Evolutionary conservation across 2,329 filamentous ascomycete species (phyloP), one percentile per base, ranked within the genome.

Genomic region (Phaeoacremonium minimum): DNA sequence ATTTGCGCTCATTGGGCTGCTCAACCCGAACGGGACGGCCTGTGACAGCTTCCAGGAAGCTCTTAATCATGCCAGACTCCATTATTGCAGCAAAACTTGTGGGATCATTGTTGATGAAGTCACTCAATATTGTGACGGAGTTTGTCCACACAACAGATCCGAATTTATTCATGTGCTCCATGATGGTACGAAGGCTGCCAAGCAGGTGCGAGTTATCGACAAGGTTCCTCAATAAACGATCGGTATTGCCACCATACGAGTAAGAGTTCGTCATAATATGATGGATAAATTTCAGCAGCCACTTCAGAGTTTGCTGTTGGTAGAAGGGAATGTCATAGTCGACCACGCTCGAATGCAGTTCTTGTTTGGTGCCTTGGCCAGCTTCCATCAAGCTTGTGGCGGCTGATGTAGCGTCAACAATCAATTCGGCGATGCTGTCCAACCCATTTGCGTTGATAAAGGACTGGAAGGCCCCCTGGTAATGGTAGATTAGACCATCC

Each of bases 91-190:
- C 85, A 57, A 95, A 98, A 59, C 93, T 98, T 1, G 93, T 98
- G 0, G 93, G 93, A 53, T 98, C 93, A 55, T 97, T 96, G 63
- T 99, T 94, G 51, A 99, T 95, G 60, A 98, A 98, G 50, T 88
- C 91, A 54, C 87, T 93, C 34, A 98, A 69, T 38, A 96, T 91
- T 37, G 84, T 90, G 43, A 95, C 87, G 6, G 89, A 85, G 56
- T 90, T 90, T 33, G 89, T 95, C 93, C 93, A 99, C 5, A 97
- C 88, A 41, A 93, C 84, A 3, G 91, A 93, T 11, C 93, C 93
- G 56, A 90, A 99, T 26, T 82, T 71, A 35, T 71, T 71, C 26
- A 86, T 83, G 50, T 95, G 85, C 45, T 84, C 80, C 45, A 96
- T 85, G 31, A 98, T 87, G 26, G 81, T 74, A 36, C 87, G 82